These are phyloP conservation scores for Calonectria leucothoes DNA, from an alignment of 2,329 filamentous ascomycete genomes.

Conservation along the genomic window DNA sequence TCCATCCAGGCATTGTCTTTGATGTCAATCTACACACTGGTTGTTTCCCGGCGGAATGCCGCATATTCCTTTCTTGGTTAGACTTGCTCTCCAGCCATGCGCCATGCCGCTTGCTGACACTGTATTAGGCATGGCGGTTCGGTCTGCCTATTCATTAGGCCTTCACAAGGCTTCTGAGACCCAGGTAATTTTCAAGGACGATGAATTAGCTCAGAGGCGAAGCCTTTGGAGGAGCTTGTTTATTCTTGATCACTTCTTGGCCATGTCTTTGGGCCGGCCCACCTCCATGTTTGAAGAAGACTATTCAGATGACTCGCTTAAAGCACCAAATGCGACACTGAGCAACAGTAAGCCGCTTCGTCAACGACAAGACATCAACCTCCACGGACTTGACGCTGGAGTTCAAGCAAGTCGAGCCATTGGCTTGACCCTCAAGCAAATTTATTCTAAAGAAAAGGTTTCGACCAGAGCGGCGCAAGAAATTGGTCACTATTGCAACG, in stretches of 20 bases:
- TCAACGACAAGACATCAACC: constrained; percentile 3
- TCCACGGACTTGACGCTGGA: constrained; percentile 61
- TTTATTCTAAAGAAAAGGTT: constrained; percentile 71
- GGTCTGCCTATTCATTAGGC: constrained; percentile 71
- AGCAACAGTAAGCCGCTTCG: background rate
- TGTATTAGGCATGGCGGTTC: constrained; percentile 68
- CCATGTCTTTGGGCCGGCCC: constrained; percentile 71
- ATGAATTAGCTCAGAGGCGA: constrained; percentile 60
- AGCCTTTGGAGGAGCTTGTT: constrained; percentile 75
- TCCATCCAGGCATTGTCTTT: constrained; percentile 72
- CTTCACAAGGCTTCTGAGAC: constrained; percentile 69
- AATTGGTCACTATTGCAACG: constrained; percentile 55
- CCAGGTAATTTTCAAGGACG: constrained; percentile 61
- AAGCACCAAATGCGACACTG: constrained; percentile 44
- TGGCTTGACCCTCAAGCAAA: constrained; percentile 66
- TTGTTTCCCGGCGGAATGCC: constrained; percentile 70
- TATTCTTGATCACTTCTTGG: constrained; percentile 72
- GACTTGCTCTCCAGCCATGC: constrained; percentile 19
- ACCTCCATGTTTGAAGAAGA: constrained; percentile 71
- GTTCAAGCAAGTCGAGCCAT: constrained; percentile 69
- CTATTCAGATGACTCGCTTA: constrained; percentile 64
- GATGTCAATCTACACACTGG: constrained; percentile 73
- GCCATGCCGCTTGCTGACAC: background rate
- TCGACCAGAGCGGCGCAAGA: constrained; percentile 68
- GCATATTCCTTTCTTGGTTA: constrained; percentile 72